Conservation (phyloP, 345 rosid species). For the Salix udensis region DNA sequence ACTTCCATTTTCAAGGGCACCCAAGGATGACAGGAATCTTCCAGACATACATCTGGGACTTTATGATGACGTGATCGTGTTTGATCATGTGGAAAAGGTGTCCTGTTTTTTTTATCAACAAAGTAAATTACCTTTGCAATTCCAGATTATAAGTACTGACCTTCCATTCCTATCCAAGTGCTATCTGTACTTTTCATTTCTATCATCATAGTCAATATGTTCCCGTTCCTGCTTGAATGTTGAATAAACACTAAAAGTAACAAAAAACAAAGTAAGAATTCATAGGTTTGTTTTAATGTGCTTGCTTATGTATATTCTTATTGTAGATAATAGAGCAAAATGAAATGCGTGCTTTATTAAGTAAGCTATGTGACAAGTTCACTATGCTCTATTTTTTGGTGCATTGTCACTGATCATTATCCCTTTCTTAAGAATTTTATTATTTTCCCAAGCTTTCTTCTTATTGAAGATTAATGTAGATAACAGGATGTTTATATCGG, state of each 20-base stretch:
- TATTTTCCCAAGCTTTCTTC: background rate
- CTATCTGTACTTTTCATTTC: background rate
- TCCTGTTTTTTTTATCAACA: background rate
- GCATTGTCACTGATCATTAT: background rate
- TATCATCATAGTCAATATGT: background rate
- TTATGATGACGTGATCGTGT: constrained; percentile 67
- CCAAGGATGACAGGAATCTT: constrained; percentile 77
- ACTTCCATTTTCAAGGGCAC: constrained; percentile 66
- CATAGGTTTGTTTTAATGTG: background rate
- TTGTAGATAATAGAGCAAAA: too few relatives aligned
- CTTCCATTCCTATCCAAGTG: background rate
- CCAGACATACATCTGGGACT: constrained; percentile 88
- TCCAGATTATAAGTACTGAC: background rate
- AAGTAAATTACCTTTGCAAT: background rate
- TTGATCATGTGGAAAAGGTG: constrained; percentile 94
- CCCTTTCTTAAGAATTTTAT: background rate
- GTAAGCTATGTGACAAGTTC: too few relatives aligned
- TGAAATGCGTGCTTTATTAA: too few relatives aligned
- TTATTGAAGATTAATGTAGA: background rate
- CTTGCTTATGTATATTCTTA: too few relatives aligned
- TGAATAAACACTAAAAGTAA: background rate
- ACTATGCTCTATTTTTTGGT: too few relatives aligned
- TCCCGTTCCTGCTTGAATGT: background rate
- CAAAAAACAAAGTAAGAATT: background rate
- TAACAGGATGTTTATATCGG: background rate